Evolutionary conservation across 352 stramenopile species (phyloP).

Genomic region (Blastocystis hominis): DNA sequence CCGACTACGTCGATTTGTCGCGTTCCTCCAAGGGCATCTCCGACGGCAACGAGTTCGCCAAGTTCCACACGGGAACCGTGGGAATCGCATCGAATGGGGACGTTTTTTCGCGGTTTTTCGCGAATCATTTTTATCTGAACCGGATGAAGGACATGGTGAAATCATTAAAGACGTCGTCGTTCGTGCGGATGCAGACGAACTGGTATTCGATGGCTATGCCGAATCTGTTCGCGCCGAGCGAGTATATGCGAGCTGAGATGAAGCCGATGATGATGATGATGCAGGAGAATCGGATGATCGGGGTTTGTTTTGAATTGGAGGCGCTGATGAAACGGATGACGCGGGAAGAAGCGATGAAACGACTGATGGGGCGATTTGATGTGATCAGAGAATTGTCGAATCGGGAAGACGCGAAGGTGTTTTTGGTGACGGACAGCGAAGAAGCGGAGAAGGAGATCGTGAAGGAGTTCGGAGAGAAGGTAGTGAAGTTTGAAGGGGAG

Average conservation of each 20-base stretch:
- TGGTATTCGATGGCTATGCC: neutral
- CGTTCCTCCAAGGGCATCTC: neutral
- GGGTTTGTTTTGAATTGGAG: neutral
- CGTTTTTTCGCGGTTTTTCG: neutral
- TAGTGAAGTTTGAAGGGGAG: neutral
- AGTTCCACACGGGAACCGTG: neutral
- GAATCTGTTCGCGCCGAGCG: neutral
- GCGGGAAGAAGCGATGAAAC: neutral
- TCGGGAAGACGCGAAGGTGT: neutral
- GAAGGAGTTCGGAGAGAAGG: neutral
- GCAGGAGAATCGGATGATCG: neutral
- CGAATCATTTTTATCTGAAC: neutral
- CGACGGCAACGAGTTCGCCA: neutral
- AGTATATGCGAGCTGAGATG: neutral
- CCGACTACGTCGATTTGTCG: neutral
- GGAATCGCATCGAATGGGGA: neutral
- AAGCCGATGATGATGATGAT: neutral
- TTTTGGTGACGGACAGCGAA: conserved; percentile 30
- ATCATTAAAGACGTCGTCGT: neutral
- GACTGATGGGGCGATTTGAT: neutral
- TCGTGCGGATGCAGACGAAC: neutral
- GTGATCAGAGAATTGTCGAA: neutral
- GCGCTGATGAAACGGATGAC: neutral
- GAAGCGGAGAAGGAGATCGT: neutral
- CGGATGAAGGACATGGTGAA: neutral